A percentile compares a stretch with the other conserved stretches of the same genome.
Evolutionary conservation across 129 eudicot genomes (phyloP).

Genomic region (Chrysanthemum lavandulifolium): DNA sequence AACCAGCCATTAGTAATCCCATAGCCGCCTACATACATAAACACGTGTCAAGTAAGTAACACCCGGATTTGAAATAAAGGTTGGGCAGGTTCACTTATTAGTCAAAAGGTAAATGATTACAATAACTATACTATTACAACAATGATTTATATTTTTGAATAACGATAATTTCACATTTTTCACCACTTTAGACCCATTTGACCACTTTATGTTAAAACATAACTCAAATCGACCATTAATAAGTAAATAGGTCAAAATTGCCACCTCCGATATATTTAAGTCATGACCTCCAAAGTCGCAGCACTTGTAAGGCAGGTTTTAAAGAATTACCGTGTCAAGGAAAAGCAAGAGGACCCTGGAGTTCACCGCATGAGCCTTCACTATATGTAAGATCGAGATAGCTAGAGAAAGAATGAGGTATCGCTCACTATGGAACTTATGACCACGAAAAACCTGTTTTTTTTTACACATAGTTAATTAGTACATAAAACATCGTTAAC

Average conservation of each 20-base stretch:
- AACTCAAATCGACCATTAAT: too few relatives aligned
- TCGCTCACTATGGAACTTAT: constrained; percentile 65
- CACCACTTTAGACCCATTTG: too few relatives aligned
- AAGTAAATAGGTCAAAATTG: too few relatives aligned
- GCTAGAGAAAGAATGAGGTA: constrained; percentile 74
- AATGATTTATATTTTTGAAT: too few relatives aligned
- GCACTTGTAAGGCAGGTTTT: not conserved
- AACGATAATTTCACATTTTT: too few relatives aligned
- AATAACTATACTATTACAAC: too few relatives aligned
- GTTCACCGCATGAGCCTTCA: constrained; percentile 44
- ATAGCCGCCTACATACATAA: constrained; percentile 45
- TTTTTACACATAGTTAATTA: constrained; percentile 17
- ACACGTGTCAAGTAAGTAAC: constrained; percentile 1
- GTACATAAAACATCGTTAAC: not conserved
- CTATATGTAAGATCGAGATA: constrained; percentile 67
- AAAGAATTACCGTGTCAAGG: constrained; percentile 56
- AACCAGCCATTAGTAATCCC: constrained; percentile 65
- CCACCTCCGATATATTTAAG: not conserved
- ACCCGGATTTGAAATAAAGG: too few relatives aligned
- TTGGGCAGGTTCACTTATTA: too few relatives aligned
- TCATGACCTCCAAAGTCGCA: not conserved
- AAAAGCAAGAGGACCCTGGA: constrained; percentile 58
- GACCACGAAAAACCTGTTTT: constrained; percentile 71
- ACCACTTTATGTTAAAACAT: too few relatives aligned
- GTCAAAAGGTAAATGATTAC: too few relatives aligned